A percentile compares a stretch with the other conserved stretches of the same genome.
These are phyloP conservation scores for Fusarium duplospermum DNA, from an alignment of 2,329 filamentous ascomycete genomes.

Conservation along the genomic window DNA sequence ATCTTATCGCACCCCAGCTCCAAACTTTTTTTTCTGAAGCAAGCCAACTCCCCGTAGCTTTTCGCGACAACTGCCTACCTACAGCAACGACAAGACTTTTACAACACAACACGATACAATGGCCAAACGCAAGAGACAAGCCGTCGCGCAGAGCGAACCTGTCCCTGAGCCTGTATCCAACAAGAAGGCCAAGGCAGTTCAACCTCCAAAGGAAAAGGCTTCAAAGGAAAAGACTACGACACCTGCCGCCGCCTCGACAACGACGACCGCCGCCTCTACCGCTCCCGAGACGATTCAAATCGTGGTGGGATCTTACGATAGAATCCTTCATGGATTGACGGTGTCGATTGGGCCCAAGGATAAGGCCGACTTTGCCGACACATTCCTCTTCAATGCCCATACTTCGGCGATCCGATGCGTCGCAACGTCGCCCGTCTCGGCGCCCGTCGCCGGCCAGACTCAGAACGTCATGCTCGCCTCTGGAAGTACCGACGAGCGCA, in stretches of 20 bases:
- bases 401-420: slow-evolving; percentile 89
- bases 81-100: slow-evolving; percentile 14
- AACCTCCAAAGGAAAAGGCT: slow-evolving; percentile 23
- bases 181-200: slow-evolving; percentile 45
- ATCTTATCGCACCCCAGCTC: slow-evolving; percentile 48
- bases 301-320: slow-evolving; percentile 92
- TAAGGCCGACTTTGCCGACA: slow-evolving; percentile 81
- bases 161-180: slow-evolving; percentile 36
- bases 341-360: slow-evolving; percentile 67
- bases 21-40: slow-evolving; percentile 42
- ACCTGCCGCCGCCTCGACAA: slow-evolving; percentile 19
- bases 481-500: slow-evolving; percentile 90
- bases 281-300: slow-evolving; percentile 79
- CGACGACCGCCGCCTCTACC: slow-evolving; percentile 34
- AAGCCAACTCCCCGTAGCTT: slow-evolving; percentile 4
- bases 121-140: slow-evolving; percentile 63
- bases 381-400: slow-evolving; percentile 96
- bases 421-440: slow-evolving; percentile 82
- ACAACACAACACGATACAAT: slow-evolving; percentile 46
- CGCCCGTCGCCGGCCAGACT: slow-evolving; percentile 67
- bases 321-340: slow-evolving; percentile 89
- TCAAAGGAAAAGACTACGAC: slow-evolving; percentile 40
- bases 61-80: slow-evolving; percentile 14
- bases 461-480: slow-evolving; percentile 91
- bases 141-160: slow-evolving; percentile 43